These are phyloP conservation scores for Isoetes taiwanensis DNA, from an alignment of 75 land plant species.

Conservation along the genomic window DNA sequence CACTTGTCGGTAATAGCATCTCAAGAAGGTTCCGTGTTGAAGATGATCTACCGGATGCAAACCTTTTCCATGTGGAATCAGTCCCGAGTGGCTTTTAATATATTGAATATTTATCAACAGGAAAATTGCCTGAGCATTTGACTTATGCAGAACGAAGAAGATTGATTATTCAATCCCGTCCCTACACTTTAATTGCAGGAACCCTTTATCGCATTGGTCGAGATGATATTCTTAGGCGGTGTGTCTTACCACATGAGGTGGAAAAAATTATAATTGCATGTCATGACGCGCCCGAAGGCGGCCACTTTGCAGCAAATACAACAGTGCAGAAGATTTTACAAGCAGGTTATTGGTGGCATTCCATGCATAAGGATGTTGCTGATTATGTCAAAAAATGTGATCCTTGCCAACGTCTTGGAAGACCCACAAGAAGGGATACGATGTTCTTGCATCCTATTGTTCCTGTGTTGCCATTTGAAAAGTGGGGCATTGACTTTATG, in stretches of 20 bases:
- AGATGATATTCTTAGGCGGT: background rate
- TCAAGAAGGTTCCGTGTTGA: background rate
- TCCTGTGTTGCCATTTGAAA: background rate
- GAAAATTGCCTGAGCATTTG: no score
- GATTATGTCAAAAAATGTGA: conserved; percentile 1
- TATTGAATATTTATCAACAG: no score
- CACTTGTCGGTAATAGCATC: background rate
- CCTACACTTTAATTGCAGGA: background rate
- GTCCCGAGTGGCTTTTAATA: background rate
- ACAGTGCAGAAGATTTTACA: background rate
- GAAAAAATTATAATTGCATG: background rate
- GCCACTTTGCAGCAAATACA: background rate
- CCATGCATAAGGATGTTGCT: background rate
- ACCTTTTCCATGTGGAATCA: background rate
- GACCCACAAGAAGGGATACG: background rate
- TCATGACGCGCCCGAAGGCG: background rate
- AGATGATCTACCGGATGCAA: conserved; percentile 4
- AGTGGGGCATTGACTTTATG: background rate
- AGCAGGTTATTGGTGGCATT: conserved; percentile 5
- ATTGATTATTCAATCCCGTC: background rate
- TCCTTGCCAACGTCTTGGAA: background rate
- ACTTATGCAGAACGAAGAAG: background rate
- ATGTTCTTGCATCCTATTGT: background rate
- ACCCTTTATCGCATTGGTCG: background rate
- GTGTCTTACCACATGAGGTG: conserved; percentile 4